A percentile compares a stretch with the other conserved stretches of the same genome.
Conservation (phyloP, 257 asterid genomes). For the Solanum stenotomum region DNA sequence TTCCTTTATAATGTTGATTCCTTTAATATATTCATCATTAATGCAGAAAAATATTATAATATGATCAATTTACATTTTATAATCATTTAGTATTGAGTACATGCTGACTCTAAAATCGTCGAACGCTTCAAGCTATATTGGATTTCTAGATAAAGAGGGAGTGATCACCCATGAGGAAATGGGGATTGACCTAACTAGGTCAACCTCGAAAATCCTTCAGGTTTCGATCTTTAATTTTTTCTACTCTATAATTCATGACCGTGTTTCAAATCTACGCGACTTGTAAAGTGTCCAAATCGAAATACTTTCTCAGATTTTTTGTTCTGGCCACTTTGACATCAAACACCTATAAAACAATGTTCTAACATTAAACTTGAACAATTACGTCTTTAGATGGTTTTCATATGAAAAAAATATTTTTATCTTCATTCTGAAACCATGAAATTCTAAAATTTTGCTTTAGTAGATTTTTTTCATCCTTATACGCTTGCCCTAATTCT, state of each 20-base stretch:
- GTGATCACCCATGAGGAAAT: too few relatives aligned
- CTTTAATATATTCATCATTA: neutral
- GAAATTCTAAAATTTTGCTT: neutral
- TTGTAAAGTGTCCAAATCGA: neutral
- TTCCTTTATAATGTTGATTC: too few relatives aligned
- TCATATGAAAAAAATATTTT: neutral
- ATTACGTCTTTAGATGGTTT: neutral
- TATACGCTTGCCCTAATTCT: neutral
- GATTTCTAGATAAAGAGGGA: too few relatives aligned
- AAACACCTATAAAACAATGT: neutral
- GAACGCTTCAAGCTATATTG: neutral
- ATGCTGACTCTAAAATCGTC: neutral
- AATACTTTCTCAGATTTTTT: neutral
- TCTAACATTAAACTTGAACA: too few relatives aligned
- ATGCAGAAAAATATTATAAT: neutral
- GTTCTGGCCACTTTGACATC: neutral
- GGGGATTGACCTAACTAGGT: too few relatives aligned
- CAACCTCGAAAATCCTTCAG: too few relatives aligned
- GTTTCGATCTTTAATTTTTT: too few relatives aligned
- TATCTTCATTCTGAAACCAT: neutral
- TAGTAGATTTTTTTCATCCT: neutral
- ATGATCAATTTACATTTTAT: neutral
- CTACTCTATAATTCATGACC: neutral
- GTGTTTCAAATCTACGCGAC: neutral
- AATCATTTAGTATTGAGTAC: neutral